Evolutionary conservation across 2,329 filamentous ascomycete species (phyloP), one percentile per base, ranked within the genome.

Genomic region (Emmonsia crescens): DNA sequence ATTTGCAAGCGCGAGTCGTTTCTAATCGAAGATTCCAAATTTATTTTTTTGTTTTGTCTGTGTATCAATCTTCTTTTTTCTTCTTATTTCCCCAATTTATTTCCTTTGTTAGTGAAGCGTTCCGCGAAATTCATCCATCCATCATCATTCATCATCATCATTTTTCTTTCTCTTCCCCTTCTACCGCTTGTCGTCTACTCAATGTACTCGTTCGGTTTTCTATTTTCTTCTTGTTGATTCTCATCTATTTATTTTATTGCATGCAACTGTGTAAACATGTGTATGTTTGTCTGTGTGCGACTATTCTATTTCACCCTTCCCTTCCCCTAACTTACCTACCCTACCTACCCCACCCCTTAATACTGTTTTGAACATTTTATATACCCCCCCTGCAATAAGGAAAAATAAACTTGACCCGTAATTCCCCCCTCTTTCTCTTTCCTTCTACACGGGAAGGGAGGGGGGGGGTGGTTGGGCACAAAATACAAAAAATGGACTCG

Each of bases 1-100:
- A 77, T 77, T 48, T 77, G 74, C 75, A 75, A 76, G 75, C 75
- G 75, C 72, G 72, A 75, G 73, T 73, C 73, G 72, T 75, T 66
- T 67, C 63, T 63, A 62, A 62, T 61, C 62, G 33, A 60, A 60
- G 60, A 60, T 59, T 52, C 46, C 55, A 55, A 49, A 60, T 60
- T 56, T 29, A 40, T 51, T 65, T 60, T 52, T 55, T 49, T 44
- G 38, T 65, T 61, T 59, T 61, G 42, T 52, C 54, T 49, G 52
- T 60, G 51, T 70, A 66, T 67, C 66, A 65, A 65, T 64, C 65
- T 65, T 64, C 61, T 10, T n/a, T 64, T 62, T 58, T 60, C 61
- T 63, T 63, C 63, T 68, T 58, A 65, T 66, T 67, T 64, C 62
- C 36, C 44, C 14, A 33, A 61, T 63, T 61, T 48, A 58, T 55